A percentile compares a stretch with the other conserved stretches of the same genome.
Evolutionary conservation across 2,329 filamentous ascomycete species (phyloP).

Genomic region (Verticillium isaacii): DNA sequence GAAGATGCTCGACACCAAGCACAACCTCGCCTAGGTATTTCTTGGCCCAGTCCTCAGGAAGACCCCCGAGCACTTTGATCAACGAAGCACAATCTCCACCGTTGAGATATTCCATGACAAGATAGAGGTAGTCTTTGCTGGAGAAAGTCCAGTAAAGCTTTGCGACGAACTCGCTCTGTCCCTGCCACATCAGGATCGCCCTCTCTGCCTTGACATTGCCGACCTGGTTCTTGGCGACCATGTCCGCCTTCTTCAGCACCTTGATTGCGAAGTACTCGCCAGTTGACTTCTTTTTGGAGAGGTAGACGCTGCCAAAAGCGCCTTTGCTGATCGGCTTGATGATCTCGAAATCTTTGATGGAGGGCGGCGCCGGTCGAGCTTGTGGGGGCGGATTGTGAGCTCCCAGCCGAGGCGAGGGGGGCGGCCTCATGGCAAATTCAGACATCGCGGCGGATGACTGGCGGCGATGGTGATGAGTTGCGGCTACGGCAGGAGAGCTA

Average conservation of each 20-base stretch:
- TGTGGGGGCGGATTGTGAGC: slow-evolving; percentile 77
- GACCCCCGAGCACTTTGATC: slow-evolving; percentile 86
- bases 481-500: slow-evolving; percentile 63
- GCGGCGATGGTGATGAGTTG: slow-evolving; percentile 67
- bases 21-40: slow-evolving; percentile 97
- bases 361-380: slow-evolving; percentile 83
- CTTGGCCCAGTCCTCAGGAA: slow-evolving; percentile 96
- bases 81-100: slow-evolving; percentile 95
- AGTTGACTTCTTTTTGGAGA: slow-evolving; percentile 98
- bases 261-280: slow-evolving; percentile 99
- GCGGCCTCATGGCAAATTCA: slow-evolving; percentile 58
- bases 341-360: slow-evolving; percentile 98
- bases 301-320: slow-evolving; percentile 94
- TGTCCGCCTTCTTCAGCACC: slow-evolving; percentile 98
- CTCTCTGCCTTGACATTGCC: slow-evolving; percentile 98
- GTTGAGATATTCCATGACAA: slow-evolving; percentile 99
- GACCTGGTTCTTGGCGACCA: slow-evolving; percentile 99
- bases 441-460: slow-evolving; percentile 90
- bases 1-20: slow-evolving; percentile 92
- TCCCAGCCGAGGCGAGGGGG: slow-evolving; percentile 76
- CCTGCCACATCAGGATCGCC: slow-evolving; percentile 99
- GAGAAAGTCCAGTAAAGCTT: slow-evolving; percentile 99
- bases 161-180: slow-evolving; percentile 96
- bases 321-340: slow-evolving; percentile 99
- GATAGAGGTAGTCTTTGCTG: slow-evolving; percentile 96